Evolutionary conservation across 2,329 filamentous ascomycete genomes (phyloP).

Genomic region (Paraphoma chrysanthemicola): DNA sequence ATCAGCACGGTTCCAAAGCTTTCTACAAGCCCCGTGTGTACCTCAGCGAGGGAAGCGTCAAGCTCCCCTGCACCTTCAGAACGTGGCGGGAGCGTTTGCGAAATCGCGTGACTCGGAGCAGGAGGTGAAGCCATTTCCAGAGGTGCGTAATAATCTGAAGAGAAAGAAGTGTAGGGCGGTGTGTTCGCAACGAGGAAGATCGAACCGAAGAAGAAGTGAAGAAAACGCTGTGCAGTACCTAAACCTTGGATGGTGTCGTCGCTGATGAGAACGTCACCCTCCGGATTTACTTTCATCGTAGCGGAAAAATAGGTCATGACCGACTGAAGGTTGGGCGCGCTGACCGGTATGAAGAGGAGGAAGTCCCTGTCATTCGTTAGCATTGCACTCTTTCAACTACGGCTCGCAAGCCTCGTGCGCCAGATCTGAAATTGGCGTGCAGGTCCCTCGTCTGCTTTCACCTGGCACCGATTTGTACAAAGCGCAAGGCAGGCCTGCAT

Average conservation of each 20-base stretch:
- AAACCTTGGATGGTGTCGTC: constrained; percentile 90
- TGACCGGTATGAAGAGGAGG: constrained; percentile 81
- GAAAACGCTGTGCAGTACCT: constrained; percentile 79
- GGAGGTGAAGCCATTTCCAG: constrained; percentile 36
- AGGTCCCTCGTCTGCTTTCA: neutral
- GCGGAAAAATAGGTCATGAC: constrained; percentile 92
- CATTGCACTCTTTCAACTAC: neutral
- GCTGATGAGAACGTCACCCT: constrained; percentile 92
- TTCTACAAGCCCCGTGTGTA: constrained; percentile 35
- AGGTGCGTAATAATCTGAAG: constrained; percentile 30
- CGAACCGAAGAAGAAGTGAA: constrained; percentile 78
- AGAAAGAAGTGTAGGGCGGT: constrained; percentile 47
- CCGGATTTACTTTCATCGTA: constrained; percentile 85
- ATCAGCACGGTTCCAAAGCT: constrained; percentile 59
- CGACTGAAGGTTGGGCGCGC: constrained; percentile 75
- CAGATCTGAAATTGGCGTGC: neutral
- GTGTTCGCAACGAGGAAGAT: constrained; percentile 70
- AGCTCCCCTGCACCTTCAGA: constrained; percentile 36
- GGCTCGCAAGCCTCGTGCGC: neutral
- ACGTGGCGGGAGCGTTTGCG: constrained; percentile 47
- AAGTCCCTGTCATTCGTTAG: constrained; percentile 69
- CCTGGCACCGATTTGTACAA: neutral
- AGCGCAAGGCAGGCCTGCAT: neutral
- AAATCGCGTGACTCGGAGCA: constrained; percentile 27
- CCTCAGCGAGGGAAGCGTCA: constrained; percentile 33